Percentiles rank a stretch among this genome's conserved stretches.
Evolutionary conservation across 148 eudicot genomes (phyloP).

Genomic region (Chenopodium suecicum): DNA sequence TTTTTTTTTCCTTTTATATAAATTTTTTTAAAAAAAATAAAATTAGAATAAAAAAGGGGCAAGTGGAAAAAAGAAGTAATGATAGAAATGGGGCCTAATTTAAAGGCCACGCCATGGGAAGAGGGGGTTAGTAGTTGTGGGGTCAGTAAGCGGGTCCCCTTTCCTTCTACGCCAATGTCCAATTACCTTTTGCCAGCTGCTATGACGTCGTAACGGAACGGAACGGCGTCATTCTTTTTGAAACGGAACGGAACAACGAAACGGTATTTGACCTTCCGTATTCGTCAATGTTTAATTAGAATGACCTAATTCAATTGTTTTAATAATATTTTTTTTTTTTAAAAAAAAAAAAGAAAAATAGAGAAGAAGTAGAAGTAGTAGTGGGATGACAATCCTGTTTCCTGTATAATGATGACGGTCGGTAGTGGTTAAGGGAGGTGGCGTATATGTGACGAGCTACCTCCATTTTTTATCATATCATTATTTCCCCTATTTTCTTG

Average conservation of each 20-base stretch:
- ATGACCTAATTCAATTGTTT: not conserved
- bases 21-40: not conserved
- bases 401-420: constrained; percentile 26
- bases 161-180: constrained; percentile 29
- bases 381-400: constrained; percentile 18
- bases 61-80: constrained; percentile 14
- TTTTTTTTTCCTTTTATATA: too few species aligned
- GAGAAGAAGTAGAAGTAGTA: not conserved
- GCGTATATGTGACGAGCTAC: constrained; percentile 25
- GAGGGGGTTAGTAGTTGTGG: not conserved
- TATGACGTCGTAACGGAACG: not conserved
- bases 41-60: not conserved
- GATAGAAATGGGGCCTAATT: constrained; percentile 26
- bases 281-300: not conserved
- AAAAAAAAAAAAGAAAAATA: too few species aligned
- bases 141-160: constrained; percentile 19
- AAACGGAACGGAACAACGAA: constrained; percentile 1
- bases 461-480: not conserved
- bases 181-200: constrained; percentile 22
- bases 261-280: constrained; percentile 18
- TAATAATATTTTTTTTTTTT: not conserved
- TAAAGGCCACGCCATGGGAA: constrained; percentile 29
- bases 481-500: too few species aligned
- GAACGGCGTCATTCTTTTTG: not conserved
- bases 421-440: constrained; percentile 28